Conservation (phyloP, 805 yeast species). For the Scheffersomyces coipomensis region DNA sequence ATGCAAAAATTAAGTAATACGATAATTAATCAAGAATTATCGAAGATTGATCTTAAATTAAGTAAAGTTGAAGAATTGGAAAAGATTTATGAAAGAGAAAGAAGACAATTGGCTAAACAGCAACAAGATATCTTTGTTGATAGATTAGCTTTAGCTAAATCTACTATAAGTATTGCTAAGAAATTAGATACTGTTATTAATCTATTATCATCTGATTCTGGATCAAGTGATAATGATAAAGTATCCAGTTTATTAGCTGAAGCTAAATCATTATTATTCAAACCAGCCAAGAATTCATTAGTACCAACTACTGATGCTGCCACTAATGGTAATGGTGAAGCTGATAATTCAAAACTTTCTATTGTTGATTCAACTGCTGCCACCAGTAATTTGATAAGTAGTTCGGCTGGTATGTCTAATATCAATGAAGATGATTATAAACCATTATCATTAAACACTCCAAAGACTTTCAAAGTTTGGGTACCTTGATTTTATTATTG, state of each 20-base stretch:
- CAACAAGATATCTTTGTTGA: conserved; percentile 69
- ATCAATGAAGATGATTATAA: conserved; percentile 14
- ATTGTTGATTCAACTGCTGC: conserved; percentile 1
- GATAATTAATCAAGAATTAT: conserved; percentile 60
- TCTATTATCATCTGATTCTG: conserved; percentile 9
- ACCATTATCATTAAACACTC: conserved; percentile 40
- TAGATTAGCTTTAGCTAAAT: conserved; percentile 62
- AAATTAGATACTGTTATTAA: conserved; percentile 41
- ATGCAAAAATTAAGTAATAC: conserved; percentile 58
- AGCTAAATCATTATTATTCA: conserved; percentile 29
- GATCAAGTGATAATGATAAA: conserved; percentile 5
- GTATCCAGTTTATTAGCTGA: conserved; percentile 24
- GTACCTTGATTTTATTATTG: conserved; percentile 24
- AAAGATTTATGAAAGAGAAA: conserved; percentile 62
- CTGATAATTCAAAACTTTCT: conserved; percentile 3
- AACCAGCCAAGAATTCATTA: conserved; percentile 29
- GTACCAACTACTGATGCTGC: conserved; percentile 10
- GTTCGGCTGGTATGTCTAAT: background rate
- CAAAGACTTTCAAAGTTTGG: conserved; percentile 45
- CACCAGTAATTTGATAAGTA: conserved; percentile 5
- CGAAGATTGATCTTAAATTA: conserved; percentile 64
- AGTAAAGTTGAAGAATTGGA: conserved; percentile 59
- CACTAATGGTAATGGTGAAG: conserved; percentile 10
- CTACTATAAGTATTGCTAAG: conserved; percentile 48
- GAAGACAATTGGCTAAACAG: conserved; percentile 55